These are phyloP conservation scores for Fusarium sulawesiense DNA, from an alignment of 2,329 filamentous ascomycete species.

Conservation along the genomic window DNA sequence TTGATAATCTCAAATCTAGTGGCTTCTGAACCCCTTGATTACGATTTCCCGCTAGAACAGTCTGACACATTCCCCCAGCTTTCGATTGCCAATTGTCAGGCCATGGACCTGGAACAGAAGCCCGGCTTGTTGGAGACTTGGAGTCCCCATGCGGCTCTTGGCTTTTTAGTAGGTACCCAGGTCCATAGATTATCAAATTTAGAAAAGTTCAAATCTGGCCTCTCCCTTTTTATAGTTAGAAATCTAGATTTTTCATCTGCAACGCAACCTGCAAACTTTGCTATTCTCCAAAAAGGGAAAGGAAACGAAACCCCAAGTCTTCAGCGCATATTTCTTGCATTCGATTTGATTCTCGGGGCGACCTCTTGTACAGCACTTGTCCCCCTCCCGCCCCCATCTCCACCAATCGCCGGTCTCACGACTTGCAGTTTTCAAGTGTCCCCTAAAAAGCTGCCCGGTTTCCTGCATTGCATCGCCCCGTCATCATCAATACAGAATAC, in stretches of 20 bases:
- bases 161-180: slow-evolving; percentile 26
- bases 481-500: slow-evolving; percentile 27
- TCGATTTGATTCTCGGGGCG: slow-evolving; percentile 30
- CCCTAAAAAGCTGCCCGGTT: slow-evolving; percentile 28
- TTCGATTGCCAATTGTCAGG: slow-evolving; percentile 41
- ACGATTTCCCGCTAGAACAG: slow-evolving; percentile 35
- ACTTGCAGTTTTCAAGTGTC: slow-evolving; percentile 23
- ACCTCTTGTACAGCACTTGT: slow-evolving; percentile 29
- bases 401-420: slow-evolving; percentile 33
- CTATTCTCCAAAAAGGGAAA: slow-evolving; percentile 12
- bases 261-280: slow-evolving; percentile 1
- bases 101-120: slow-evolving; percentile 38
- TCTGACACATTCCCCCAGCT: slow-evolving; percentile 40
- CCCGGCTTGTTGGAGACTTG: slow-evolving; percentile 15
- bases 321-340: slow-evolving; percentile 29
- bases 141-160: slow-evolving; percentile 37
- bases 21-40: slow-evolving; percentile 16
- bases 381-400: slow-evolving; percentile 32
- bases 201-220: slow-evolving; percentile 42
- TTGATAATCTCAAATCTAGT: slow-evolving; percentile 3
- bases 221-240: slow-evolving; percentile 10
- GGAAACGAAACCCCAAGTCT: neutral
- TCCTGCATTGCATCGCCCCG: slow-evolving; percentile 31
- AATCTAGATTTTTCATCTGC: slow-evolving; percentile 15
- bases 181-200: slow-evolving; percentile 33